phyloP scores from a whole-genome alignment of 495 filamentous ascomycete genomes.

The Hyaloscypha bicolor region DNA sequence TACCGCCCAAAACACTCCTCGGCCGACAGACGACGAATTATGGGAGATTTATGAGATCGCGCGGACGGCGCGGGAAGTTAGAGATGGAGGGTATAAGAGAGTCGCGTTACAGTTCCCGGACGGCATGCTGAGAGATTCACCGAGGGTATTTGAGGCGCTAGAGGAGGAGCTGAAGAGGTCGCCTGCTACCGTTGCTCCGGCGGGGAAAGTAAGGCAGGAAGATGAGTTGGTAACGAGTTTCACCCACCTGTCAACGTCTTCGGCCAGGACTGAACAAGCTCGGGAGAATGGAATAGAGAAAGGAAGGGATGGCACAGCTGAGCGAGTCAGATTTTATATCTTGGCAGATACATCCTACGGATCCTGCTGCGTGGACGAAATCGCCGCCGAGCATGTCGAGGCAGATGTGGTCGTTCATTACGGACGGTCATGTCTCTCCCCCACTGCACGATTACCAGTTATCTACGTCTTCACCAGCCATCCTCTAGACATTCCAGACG shows the following conservation, averaged over 20 bases:
- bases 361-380: slow-evolving; percentile 95
- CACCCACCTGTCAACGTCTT: slow-evolving; percentile 1
- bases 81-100: slow-evolving; percentile 66
- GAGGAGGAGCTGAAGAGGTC: slow-evolving; percentile 54
- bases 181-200: background rate
- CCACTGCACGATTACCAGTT: slow-evolving; percentile 84
- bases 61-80: slow-evolving; percentile 76
- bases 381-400: slow-evolving; percentile 91
- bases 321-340: slow-evolving; percentile 69
- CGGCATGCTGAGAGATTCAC: slow-evolving; percentile 82
- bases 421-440: slow-evolving; percentile 87
- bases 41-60: slow-evolving; percentile 82
- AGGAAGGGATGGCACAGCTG: slow-evolving; percentile 6
- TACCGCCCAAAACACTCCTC: slow-evolving; percentile 39
- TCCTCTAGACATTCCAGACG: slow-evolving; percentile 57
- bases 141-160: slow-evolving; percentile 74
- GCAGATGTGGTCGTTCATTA: slow-evolving; percentile 96
- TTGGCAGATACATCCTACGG: slow-evolving; percentile 97
- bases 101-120: slow-evolving; percentile 96
- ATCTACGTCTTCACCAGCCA: slow-evolving; percentile 88
- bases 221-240: slow-evolving; percentile 3
- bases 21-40: slow-evolving; percentile 70
- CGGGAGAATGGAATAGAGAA: slow-evolving; percentile 13
- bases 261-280: background rate
- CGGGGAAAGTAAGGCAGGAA: slow-evolving; percentile 3